Evolutionary conservation across 2,329 filamentous ascomycete species (phyloP).

Genomic region (Drechslerella coelobrocha): DNA sequence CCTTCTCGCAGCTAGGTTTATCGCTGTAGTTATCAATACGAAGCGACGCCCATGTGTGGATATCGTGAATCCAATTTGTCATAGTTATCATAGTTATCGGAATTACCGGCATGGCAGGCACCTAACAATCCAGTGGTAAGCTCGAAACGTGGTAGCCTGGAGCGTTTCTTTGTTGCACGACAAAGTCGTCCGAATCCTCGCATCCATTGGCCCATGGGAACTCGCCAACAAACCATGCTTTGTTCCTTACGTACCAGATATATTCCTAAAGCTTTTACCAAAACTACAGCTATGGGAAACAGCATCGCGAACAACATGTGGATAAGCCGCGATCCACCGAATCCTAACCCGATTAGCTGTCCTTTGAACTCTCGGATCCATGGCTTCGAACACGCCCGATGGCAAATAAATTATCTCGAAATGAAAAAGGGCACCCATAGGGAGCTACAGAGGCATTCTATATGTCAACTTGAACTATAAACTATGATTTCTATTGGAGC

Average conservation of each 20-base stretch:
- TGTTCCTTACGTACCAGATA: too few relatives aligned
- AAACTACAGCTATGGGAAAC: too few relatives aligned
- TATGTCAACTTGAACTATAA: neutral
- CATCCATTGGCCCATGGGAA: neutral
- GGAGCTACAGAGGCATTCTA: neutral
- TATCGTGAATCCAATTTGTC: slow-evolving; percentile 22
- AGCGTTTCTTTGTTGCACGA: neutral
- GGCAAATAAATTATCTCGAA: slow-evolving; percentile 8
- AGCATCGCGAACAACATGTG: neutral
- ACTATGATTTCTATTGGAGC: neutral
- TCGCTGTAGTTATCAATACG: neutral
- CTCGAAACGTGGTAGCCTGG: neutral
- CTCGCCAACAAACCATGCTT: too few relatives aligned
- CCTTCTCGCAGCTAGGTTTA: too few relatives aligned
- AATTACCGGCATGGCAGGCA: slow-evolving; percentile 5
- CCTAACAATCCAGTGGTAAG: slow-evolving; percentile 6
- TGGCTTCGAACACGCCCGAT: slow-evolving; percentile 4
- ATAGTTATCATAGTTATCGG: slow-evolving; percentile 12
- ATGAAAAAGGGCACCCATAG: neutral
- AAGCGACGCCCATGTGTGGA: neutral
- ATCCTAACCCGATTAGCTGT: neutral
- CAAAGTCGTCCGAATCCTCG: neutral
- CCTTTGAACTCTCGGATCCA: neutral
- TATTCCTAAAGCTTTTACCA: too few relatives aligned
- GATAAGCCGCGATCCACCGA: neutral